Base-by-base conservation (phyloP, 768 basidiomycete species). In the Trametes cinnabarina region DNA sequence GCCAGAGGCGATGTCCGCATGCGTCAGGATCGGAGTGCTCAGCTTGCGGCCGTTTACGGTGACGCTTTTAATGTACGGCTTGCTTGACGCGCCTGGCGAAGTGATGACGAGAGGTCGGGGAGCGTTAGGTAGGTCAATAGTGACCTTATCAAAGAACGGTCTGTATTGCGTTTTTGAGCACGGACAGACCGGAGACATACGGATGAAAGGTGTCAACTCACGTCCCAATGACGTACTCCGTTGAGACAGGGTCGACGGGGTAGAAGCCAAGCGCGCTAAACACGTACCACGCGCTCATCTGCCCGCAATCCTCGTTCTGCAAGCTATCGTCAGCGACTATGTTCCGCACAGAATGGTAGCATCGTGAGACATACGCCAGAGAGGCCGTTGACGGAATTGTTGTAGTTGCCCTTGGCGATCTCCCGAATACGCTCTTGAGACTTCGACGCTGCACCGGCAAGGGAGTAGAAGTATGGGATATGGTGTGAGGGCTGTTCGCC, bases 221-320 rank as follows among this genome's bases (percentile, higher is more conserved):
- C 88, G 84, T 83, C 61, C 90, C 91, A 44, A 94, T 76, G 55
- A 91, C 76, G 60, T 92, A 93, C 65, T 83, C 82, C 2, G 82
- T 84, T 0, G 86, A 88, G 0, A 87, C 87, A 0, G 91, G 91
- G 66, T 92, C 87, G 39, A 92, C 89, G 35, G 89, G 90, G 64
- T 93, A 93, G 70, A 93, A 89, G 1, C 91, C 90, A 71, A 94
- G 77, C 0, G 89, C 83, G 48, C 83, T 86, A 73, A 91, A 92
- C 14, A 92, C 78, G 64, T 86, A 92, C 91, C 91, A 93, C 0
- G 90, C 88, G 64, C 87, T 90, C 91, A 93, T 93, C 68, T 94
- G 91, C 1, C 91, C 90, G 62, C 90, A 92, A 66, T 94, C 91
- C 68, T 94, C 91, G 64, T 93, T 94, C 87, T 91, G 58, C 9